Base-by-base conservation (phyloP, 163 green algal genomes). In the Scenedesmus sp. region DNA sequence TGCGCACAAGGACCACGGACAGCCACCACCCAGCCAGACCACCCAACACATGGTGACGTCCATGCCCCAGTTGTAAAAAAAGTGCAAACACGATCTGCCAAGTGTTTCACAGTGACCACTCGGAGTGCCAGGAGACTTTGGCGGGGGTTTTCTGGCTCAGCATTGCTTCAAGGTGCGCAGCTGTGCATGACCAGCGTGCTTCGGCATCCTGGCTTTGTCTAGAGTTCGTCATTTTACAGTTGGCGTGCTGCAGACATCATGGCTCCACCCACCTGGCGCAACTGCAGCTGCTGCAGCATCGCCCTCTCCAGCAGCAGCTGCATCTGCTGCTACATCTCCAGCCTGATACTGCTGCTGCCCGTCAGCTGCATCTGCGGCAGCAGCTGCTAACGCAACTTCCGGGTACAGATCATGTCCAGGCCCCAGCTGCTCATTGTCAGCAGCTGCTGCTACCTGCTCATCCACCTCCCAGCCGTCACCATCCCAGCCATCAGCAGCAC, bases 401-500 rank as follows among this genome's bases (percentile, higher is more conserved):
- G n/a, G 52, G 18, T 82, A 26, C 5, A 34, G 60, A 16, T 34
- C n/a, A 26, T 84, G 23, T 9, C 23, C 55, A 64, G 66, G 34
- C 85, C 55, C 85, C 62, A 55, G 64, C 59, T 59, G 60, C 13
- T 0, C 85, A 82, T n/a, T 60, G 34, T 13, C 85, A 26, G 59
- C 86, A 15, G 26, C 34, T 84, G 86, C 52, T 54, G 84, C 84
- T 13, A 57, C 59, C 5, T 76, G 34, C 55, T 76, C 64, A 59
- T 83, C 64, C 46, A 34, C 85, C 20, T 89, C 85, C 85, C 85
- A 83, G 57, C 64, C 66, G 62, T 89, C 85, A 34, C 70, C 66
- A 2, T 55, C 87, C 54, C 64, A 20, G 18, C 66, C 87, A n/a
- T 52, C 87, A 55, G 67, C 73, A 12, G 16, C 83, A 34, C 3